Base-by-base conservation (phyloP, 1,139 yeast genomes). In the Scheffersomyces cryptocercus region DNA sequence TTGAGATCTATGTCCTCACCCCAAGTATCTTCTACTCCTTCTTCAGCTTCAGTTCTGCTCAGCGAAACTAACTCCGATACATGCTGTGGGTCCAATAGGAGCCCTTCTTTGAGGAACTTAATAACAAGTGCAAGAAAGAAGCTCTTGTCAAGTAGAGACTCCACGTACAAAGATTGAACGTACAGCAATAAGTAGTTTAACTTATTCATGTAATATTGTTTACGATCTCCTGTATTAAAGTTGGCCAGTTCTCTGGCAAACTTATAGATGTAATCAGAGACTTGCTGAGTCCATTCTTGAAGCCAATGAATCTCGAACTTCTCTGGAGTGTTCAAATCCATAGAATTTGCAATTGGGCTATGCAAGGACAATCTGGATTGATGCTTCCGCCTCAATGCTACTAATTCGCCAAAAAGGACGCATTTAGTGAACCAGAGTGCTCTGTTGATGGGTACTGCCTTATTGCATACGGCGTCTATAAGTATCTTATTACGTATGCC, bases 361-460 rank as follows among this genome's bases (percentile, higher is more conserved):
- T 36, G 40, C 10, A 42, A 26, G 1, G 54, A 44, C 11, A 48
- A 11, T 42, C 48, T 10, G 54, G 46, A 24, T 47, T 41, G 53
- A 37, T 53, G 50, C 38, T 84, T 86, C 42, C 88, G 72, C 45
- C 82, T 77, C 38, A 88, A 64, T 4, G 86, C 81, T 31, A 90
- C 65, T 44, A 87, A 77, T 58, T 91, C 98, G 46, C 90, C 88
- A 12, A 87, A 84, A 13, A 93, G 82, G 1, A 90, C 88, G 62
- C 97, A 88, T 52, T 88, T 81, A 3, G 93, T 87, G 48, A 91
- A 77, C 99, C 99, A 91, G 3, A 91, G 66, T 0, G 97, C 96
- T 46, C 97, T 70, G 20, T 79, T 62, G 3, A 85, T 69, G 0
- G 98, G 97, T 0, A 91, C 82, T 29, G 68, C 66, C 54, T 84